Conservation (phyloP, 352 stramenopile genomes). For the Phytophthora foliorum region DNA sequence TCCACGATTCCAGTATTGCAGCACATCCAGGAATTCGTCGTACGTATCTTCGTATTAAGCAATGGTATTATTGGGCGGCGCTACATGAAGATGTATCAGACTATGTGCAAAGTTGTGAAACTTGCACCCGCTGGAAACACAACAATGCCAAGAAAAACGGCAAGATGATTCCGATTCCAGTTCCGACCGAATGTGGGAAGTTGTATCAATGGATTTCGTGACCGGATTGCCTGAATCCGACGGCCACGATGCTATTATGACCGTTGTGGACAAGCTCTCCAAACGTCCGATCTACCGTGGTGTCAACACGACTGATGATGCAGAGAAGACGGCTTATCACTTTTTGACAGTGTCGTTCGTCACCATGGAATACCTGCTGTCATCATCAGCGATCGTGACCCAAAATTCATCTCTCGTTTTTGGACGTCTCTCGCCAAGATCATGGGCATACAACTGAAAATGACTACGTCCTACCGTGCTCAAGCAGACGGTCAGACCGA, state of each 20-base stretch:
- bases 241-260: too few relatives aligned
- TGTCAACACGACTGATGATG: too few relatives aligned
- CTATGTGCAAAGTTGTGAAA: conserved; percentile 41
- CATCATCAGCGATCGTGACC: conserved; percentile 32
- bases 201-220: too few relatives aligned
- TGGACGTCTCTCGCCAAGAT: conserved; percentile 27
- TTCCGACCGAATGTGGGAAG: too few relatives aligned
- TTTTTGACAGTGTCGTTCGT: conserved; percentile 28
- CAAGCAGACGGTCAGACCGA: conserved; percentile 30
- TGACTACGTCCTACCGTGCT: conserved; percentile 26
- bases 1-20: conserved; percentile 28
- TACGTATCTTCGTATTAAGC: conserved; percentile 12
- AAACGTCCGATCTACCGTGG: too few relatives aligned
- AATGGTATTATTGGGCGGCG: conserved; percentile 22
- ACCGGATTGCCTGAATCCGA: too few relatives aligned
- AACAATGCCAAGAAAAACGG: conserved; percentile 33
- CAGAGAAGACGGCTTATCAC: conserved; percentile 12
- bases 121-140: conserved; percentile 33
- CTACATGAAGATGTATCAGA: conserved; percentile 11
- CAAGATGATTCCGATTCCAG: conserved; percentile 44
- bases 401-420: conserved; percentile 29
- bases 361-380: conserved; percentile 21
- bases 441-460: conserved; percentile 27
- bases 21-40: conserved; percentile 19
- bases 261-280: too few relatives aligned